Conservation (phyloP, 345 rosid genomes). For the Linum tenue region DNA sequence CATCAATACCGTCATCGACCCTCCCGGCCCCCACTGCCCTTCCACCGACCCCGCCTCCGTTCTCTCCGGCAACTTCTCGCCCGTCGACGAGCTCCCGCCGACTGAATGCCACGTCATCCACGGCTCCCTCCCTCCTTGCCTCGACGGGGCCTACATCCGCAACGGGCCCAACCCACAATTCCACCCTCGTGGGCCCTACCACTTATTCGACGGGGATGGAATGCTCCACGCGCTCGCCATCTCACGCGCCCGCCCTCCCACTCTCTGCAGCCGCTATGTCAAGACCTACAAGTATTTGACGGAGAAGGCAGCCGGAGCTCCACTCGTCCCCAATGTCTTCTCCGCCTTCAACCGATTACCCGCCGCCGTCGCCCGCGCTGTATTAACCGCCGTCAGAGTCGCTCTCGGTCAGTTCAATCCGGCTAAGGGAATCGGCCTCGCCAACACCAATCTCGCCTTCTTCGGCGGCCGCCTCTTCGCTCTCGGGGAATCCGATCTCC, state of each 20-base stretch:
- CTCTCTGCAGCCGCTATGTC: slow-evolving; percentile 53
- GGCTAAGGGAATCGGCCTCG: slow-evolving; percentile 41
- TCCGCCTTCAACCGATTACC: slow-evolving; percentile 46
- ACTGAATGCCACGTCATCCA: slow-evolving; percentile 39
- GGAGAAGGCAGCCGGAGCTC: slow-evolving; percentile 34
- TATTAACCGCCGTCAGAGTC: slow-evolving; percentile 33
- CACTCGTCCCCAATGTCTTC: slow-evolving; percentile 44
- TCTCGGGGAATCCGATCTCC: slow-evolving; percentile 53
- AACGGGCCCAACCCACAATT: slow-evolving; percentile 64
- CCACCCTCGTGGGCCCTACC: slow-evolving; percentile 61
- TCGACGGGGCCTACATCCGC: slow-evolving; percentile 58
- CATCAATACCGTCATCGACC: slow-evolving; percentile 54
- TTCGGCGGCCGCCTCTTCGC: slow-evolving; percentile 43
- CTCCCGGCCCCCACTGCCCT: slow-evolving; percentile 24
- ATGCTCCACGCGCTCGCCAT: slow-evolving; percentile 54
- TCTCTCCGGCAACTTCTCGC: slow-evolving; percentile 44
- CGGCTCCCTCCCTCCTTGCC: slow-evolving; percentile 45
- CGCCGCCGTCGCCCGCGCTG: slow-evolving; percentile 52
- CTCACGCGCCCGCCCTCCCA: slow-evolving; percentile 34
- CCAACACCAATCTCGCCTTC: slow-evolving; percentile 47
- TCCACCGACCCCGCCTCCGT: slow-evolving; percentile 44
- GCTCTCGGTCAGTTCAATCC: slow-evolving; percentile 48
- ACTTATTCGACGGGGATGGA: slow-evolving; percentile 60
- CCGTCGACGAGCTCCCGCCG: slow-evolving; percentile 55
- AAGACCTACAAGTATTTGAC: slow-evolving; percentile 39